Evolutionary conservation across 1,139 yeast genomes (phyloP), one percentile per base, ranked within the genome.

Genomic region (Nakaseomyces bracarensis): DNA sequence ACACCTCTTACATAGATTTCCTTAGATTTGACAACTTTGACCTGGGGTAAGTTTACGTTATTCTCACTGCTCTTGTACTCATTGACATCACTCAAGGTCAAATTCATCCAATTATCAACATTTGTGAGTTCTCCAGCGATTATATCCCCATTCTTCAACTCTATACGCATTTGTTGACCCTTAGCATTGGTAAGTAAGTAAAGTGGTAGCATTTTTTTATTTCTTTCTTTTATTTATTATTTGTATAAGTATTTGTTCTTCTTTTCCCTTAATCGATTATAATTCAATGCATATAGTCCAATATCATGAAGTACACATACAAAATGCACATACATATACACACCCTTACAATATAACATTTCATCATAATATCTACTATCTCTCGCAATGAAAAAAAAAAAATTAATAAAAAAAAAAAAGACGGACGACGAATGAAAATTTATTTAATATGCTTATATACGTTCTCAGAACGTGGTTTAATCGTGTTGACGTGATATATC

Each of bases 81-180:
- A 41, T 80, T 76, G 18, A 83, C 97, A 51, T 87, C 80, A 36
- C 71, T 71, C 44, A 93, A 70, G 1, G 95, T 85, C 53, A 93
- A 70, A 61, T 91, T 91, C 98, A 93, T 93, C 89, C 95, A 86
- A 31, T 86, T 80, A 61, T 93, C 98, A 55, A 95, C 87, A 57
- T 84, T 83, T 46, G 79, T 76, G 49, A 93, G 71, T 47, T 76
- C 77, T 31, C 99, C 99, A 57, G 82, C 84, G 46, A 87, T 71
- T 11, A 93, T 80, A 58, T 86, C 96, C 26, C 97, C 96, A 44
- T 82, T 81, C 63, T 93, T 93, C 61, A 93, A 75, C 64, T 91
- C 98, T 44, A 93, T 87, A 58, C 83, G 74, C 58, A 91, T 74
- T 31, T 87, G 85, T 58, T 85, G 89, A 46, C 87, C 91, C 64